These are phyloP conservation scores for Colletotrichum falcatum DNA, from an alignment of 2,329 filamentous ascomycete species.

Conservation along the genomic window DNA sequence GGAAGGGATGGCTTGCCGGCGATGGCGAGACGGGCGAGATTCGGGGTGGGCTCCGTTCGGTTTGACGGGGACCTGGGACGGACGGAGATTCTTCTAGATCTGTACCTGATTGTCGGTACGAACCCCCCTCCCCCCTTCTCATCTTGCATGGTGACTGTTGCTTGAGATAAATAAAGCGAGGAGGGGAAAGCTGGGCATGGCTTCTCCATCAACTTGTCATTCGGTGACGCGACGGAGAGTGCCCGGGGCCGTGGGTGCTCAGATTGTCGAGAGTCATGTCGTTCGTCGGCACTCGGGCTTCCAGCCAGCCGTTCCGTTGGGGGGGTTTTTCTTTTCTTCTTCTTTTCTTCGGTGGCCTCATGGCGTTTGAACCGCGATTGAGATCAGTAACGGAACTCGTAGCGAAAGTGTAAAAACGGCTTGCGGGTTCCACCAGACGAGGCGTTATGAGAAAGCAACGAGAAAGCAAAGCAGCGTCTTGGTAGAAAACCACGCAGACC, in stretches of 20 bases:
- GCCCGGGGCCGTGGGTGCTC: not conserved
- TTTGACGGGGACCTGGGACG: constrained; percentile 18
- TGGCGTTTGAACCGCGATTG: not conserved
- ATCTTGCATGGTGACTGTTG: constrained; percentile 15
- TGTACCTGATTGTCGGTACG: constrained; percentile 36
- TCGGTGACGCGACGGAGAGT: not conserved
- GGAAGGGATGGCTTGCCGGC: not conserved
- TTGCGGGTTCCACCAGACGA: not conserved
- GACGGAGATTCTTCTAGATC: constrained; percentile 37
- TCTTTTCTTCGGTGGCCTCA: not conserved
- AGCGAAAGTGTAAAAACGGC: not conserved
- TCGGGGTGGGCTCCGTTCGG: not conserved
- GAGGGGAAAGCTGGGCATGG: not conserved
- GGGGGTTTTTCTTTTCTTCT: not conserved
- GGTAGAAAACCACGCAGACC: not conserved
- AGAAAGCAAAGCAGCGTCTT: no score
- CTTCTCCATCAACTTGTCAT: not conserved
- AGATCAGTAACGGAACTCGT: not conserved
- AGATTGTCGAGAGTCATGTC: not conserved
- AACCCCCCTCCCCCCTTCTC: not conserved
- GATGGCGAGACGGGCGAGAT: not conserved
- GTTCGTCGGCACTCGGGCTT: not conserved
- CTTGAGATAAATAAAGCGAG: constrained; percentile 9
- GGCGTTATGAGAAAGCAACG: not conserved
- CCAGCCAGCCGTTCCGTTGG: not conserved